These are phyloP conservation scores for Hyphopichia pseudoburtonii DNA, from an alignment of 1,139 yeast genomes.

Conservation along the genomic window DNA sequence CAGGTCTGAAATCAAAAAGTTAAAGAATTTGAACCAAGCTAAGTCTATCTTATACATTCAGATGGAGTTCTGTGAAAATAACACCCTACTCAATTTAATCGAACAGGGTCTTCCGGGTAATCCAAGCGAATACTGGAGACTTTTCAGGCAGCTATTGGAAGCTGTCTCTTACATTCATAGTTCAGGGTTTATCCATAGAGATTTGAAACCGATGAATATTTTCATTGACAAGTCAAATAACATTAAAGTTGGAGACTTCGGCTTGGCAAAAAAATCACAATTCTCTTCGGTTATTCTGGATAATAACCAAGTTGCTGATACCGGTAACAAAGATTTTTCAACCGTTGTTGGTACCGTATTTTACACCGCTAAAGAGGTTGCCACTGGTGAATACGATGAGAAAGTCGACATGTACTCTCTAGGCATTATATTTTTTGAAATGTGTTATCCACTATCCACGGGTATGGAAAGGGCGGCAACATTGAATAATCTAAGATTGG, in stretches of 20 bases:
- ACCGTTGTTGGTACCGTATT: slow-evolving; percentile 92
- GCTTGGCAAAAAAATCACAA: slow-evolving; percentile 80
- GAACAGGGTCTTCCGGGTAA: slow-evolving; percentile 74
- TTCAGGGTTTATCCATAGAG: slow-evolving; percentile 94
- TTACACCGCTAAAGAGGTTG: slow-evolving; percentile 89
- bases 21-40: slow-evolving; percentile 7
- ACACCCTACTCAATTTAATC: slow-evolving; percentile 80
- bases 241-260: slow-evolving; percentile 95
- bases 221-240: slow-evolving; percentile 89
- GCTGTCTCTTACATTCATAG: slow-evolving; percentile 90
- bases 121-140: slow-evolving; percentile 83
- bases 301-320: slow-evolving; percentile 39
- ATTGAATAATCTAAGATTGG: slow-evolving; percentile 59
- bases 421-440: slow-evolving; percentile 92
- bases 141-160: slow-evolving; percentile 83
- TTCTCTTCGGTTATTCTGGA: slow-evolving; percentile 39
- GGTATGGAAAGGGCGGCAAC: slow-evolving; percentile 90
- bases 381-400: slow-evolving; percentile 77
- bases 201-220: slow-evolving; percentile 91
- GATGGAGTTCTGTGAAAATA: slow-evolving; percentile 98
- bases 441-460: slow-evolving; percentile 80
- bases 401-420: slow-evolving; percentile 95
- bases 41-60: slow-evolving; percentile 75
- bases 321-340: slow-evolving; percentile 69
- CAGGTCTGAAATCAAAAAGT: neutral